phyloP scores from a whole-genome alignment of 2,329 filamentous ascomycete genomes.

The Fusarium heterosporum region DNA sequence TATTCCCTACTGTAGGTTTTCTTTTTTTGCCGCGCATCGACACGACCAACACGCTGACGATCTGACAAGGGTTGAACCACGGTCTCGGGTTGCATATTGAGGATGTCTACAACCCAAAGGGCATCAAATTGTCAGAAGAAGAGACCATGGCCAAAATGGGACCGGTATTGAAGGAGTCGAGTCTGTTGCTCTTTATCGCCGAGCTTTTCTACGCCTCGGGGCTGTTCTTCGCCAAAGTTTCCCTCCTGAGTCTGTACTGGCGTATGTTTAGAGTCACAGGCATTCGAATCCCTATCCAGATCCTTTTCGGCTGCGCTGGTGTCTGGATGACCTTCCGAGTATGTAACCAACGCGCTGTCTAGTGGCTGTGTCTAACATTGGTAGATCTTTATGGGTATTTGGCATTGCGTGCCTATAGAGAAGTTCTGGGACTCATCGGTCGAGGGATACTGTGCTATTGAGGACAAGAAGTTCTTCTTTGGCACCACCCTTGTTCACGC shows the following conservation, averaged over 20 bases:
- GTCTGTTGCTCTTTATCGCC: slow-evolving; percentile 35
- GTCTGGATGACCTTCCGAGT: slow-evolving; percentile 48
- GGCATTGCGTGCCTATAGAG: slow-evolving; percentile 37
- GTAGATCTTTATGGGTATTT: slow-evolving; percentile 36
- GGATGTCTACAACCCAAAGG: not conserved
- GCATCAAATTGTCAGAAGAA: not conserved
- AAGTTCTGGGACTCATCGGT: slow-evolving; percentile 32
- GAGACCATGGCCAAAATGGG: slow-evolving; percentile 3
- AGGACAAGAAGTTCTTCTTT: slow-evolving; percentile 51
- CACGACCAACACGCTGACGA: not conserved
- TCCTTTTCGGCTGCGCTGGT: slow-evolving; percentile 41
- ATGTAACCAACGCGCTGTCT: not conserved
- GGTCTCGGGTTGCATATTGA: slow-evolving; percentile 35
- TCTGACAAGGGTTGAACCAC: slow-evolving; percentile 20
- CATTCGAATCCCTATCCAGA: slow-evolving; percentile 45
- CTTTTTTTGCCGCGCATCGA: not conserved
- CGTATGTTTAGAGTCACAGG: slow-evolving; percentile 46
- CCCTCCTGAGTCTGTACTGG: slow-evolving; percentile 49
- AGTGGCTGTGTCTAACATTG: not conserved
- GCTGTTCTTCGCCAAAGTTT: slow-evolving; percentile 46
- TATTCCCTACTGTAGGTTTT: slow-evolving; percentile 32
- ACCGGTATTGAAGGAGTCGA: not conserved
- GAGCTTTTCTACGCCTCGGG: slow-evolving; percentile 48
- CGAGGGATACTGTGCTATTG: slow-evolving; percentile 23
- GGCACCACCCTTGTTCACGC: slow-evolving; percentile 49